A percentile compares a stretch with the other conserved stretches of the same genome.
Conservation (phyloP, 148 eudicot species). For the Chenopodium album region DNA sequence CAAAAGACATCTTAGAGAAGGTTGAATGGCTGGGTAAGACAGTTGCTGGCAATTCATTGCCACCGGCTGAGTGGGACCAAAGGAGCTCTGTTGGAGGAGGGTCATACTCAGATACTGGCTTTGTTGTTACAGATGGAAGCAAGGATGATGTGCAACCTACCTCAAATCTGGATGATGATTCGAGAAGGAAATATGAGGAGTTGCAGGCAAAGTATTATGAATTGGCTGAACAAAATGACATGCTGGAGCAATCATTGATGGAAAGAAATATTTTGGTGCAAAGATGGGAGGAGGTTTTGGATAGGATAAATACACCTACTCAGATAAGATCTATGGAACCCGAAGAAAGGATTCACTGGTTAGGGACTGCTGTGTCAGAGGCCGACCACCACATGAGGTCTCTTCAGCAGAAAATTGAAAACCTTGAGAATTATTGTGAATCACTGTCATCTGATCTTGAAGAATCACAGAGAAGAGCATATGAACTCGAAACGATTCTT, state of each 20-base stretch:
- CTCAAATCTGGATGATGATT: slow-evolving; percentile 55
- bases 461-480: slow-evolving; percentile 50
- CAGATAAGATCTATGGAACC: slow-evolving; percentile 89
- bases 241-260: slow-evolving; percentile 94
- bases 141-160: slow-evolving; percentile 57
- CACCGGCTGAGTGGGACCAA: slow-evolving; percentile 66
- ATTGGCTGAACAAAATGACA: slow-evolving; percentile 96
- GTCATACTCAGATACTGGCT: slow-evolving; percentile 63
- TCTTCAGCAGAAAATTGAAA: slow-evolving; percentile 80
- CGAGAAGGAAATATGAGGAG: slow-evolving; percentile 70
- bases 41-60: slow-evolving; percentile 55
- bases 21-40: slow-evolving; percentile 86
- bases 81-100: slow-evolving; percentile 61
- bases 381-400: slow-evolving; percentile 66
- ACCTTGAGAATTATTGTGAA: slow-evolving; percentile 52
- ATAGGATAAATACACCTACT: slow-evolving; percentile 67
- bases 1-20: slow-evolving; percentile 74
- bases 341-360: slow-evolving; percentile 91
- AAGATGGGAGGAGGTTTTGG: slow-evolving; percentile 91
- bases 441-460: slow-evolving; percentile 61
- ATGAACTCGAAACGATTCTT: slow-evolving; percentile 50
- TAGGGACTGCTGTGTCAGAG: slow-evolving; percentile 78
- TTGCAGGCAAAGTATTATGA: slow-evolving; percentile 79
- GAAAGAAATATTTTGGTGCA: slow-evolving; percentile 88
- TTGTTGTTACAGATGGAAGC: slow-evolving; percentile 51